Base-by-base conservation (phyloP, 768 basidiomycete genomes). In the Lentinula sp. region DNA sequence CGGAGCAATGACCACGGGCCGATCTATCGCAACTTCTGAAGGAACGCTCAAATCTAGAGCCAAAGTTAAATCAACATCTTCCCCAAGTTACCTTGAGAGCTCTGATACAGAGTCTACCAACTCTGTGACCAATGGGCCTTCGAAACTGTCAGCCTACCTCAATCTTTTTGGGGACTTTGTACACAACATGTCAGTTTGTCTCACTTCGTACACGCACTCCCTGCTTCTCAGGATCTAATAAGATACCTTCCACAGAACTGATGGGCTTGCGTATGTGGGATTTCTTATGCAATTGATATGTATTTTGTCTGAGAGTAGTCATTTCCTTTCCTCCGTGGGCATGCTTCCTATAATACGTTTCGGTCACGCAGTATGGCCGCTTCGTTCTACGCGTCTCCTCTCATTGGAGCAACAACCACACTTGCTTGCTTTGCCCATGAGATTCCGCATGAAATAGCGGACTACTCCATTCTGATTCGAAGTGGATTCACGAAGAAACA, bases 391-490 rank as follows among this genome's bases (percentile, higher is more conserved):
- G 93, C 92, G n/a, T 92, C 91, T 37, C 94, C 94, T 3, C 77
- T 94, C 61, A 92, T 96, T 63, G 94, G 94, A 46, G 93, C 94
- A 39, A 95, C 93, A 46, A 95, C 93, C 2, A 94, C 93, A n/a
- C 81, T 96, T 50, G 94, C 94, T 28, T 95, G 93, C 70, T 96
- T 95, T 69, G 92, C 91, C 2, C 93, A 96, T 71, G 93, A 96
- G 74, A 95, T 96, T 57, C 94, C 94, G 16, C 93, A 96, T 68
- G 93, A 96, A 79, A 95, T 96, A 63, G 94, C 93, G n/a, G 94
- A 95, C 71, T 95, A 95, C 69, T 93, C 91, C n/a, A 95, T 95
- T 65, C 78, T 95, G 39, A 84, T 95, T 52, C 86, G 90, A 45
- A 92, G 90, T 66, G 93, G 94, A 3, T 95, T 95, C 71, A 91